Evolutionary conservation across 371 early-diverging fungal genomes (phyloP), one percentile per base, ranked within the genome.

Genomic region (Rhizopus arrhizus): DNA sequence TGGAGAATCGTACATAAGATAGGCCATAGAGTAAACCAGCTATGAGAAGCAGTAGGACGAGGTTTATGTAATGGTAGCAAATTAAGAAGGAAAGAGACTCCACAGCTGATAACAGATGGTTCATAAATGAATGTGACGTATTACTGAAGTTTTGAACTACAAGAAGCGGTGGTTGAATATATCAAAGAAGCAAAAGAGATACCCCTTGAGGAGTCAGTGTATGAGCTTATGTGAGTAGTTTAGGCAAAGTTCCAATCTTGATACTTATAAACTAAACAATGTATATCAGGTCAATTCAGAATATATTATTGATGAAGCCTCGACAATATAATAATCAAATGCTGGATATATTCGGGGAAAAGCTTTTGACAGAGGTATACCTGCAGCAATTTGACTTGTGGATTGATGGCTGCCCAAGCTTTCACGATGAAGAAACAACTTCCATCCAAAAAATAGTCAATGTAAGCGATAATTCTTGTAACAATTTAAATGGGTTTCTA

Each of bases 211-310:
- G 53, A 16, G 41, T 40, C 53, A 53, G 22, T 40, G n/a, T 53
- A 53, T 53, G 53, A 16, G 41, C 41, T 53, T 53, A 53, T 53
- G 41, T 53, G 41, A 53, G 40, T 53, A 38, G 53, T 53, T 53
- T 53, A 53, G 53, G 16, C 36, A 53, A 53, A 53, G 53, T 3
- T 53, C 41, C 41, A 53, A 53, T 53, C 22, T 53, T n/a, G 41
- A 40, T 53, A 49, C 36, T 56, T 45, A 56, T 46, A 56, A 56
- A 38, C 36, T 53, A 53, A 53, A 46, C 46, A 34, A 56, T 56
- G 35, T 33, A 46, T 56, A 46, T 56, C 56, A 45, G 56, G 56
- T 56, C 56, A 46, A 32, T 56, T 56, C 56, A 56, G 34, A 33
- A 32, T 56, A 56, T 56, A 46, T 45, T 56, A 56, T 15, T 56